Percentiles rank a stretch among this genome's conserved stretches.
These are phyloP conservation scores for Ophiosphaerella narmari DNA, from an alignment of 2,329 filamentous ascomycete genomes.

Conservation along the genomic window DNA sequence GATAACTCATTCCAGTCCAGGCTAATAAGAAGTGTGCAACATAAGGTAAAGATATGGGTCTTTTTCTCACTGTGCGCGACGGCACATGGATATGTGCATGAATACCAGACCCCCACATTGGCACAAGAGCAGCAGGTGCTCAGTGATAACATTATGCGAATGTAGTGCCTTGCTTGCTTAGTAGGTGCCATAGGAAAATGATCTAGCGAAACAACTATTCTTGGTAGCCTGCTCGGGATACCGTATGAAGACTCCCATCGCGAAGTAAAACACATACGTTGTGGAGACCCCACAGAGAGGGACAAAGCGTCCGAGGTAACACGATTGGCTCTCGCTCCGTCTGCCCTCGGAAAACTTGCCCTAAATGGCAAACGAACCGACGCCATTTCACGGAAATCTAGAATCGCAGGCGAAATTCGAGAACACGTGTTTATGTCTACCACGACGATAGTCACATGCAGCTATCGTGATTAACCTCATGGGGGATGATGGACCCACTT, in stretches of 20 bases:
- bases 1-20: too few relatives aligned
- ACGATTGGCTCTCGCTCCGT: constrained; percentile 18
- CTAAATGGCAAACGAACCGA: neutral
- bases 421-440: constrained; percentile 5
- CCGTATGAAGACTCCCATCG: constrained; percentile 10
- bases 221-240: constrained; percentile 6
- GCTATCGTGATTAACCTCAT: too few relatives aligned
- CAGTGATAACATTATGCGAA: too few relatives aligned
- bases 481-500: neutral
- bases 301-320: neutral
- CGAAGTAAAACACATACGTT: constrained; percentile 23
- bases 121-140: too few relatives aligned
- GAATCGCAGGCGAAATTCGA: neutral
- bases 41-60: too few relatives aligned
- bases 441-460: neutral
- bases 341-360: constrained; percentile 27
- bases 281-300: constrained; percentile 16
- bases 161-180: too few relatives aligned
- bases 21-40: too few relatives aligned
- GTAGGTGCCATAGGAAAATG: too few relatives aligned
- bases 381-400: constrained; percentile 3
- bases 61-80: too few relatives aligned
- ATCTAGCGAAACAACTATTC: too few relatives aligned
- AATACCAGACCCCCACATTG: too few relatives aligned
- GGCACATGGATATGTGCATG: too few relatives aligned